These are phyloP conservation scores for Thraustochytrium sp. DNA, from an alignment of 352 stramenopile species.

Conservation along the genomic window DNA sequence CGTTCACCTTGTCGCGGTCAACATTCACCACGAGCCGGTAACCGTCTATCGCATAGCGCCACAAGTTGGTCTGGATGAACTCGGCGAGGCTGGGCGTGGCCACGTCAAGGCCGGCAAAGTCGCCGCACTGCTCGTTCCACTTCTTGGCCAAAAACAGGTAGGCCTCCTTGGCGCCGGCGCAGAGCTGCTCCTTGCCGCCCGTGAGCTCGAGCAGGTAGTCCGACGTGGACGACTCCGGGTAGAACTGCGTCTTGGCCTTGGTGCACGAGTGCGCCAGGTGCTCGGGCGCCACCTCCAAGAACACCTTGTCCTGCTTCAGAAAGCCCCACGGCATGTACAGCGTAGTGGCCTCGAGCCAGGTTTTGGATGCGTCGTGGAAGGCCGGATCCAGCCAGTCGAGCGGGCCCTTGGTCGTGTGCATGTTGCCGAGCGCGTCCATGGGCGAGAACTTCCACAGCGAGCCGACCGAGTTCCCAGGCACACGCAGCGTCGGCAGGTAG, in stretches of 20 bases:
- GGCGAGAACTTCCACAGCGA: background rate
- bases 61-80: background rate
- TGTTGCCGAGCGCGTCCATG: background rate
- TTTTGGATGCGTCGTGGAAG: background rate
- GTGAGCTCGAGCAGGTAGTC: background rate
- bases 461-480: background rate
- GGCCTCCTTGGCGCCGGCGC: background rate
- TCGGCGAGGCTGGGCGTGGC: background rate
- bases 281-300: background rate
- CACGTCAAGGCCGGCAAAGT: background rate
- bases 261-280: background rate
- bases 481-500: background rate
- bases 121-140: background rate
- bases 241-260: background rate
- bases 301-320: background rate
- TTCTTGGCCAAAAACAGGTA: conserved; percentile 13
- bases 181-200: conserved; percentile 3
- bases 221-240: background rate
- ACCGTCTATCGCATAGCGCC: background rate
- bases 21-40: background rate
- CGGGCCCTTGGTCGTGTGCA: background rate
- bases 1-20: background rate
- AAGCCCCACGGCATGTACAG: conserved; percentile 27
- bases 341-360: background rate
- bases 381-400: background rate